Conservation (phyloP, 306 rosid species). For the Cyamopsis tetragonoloba region DNA sequence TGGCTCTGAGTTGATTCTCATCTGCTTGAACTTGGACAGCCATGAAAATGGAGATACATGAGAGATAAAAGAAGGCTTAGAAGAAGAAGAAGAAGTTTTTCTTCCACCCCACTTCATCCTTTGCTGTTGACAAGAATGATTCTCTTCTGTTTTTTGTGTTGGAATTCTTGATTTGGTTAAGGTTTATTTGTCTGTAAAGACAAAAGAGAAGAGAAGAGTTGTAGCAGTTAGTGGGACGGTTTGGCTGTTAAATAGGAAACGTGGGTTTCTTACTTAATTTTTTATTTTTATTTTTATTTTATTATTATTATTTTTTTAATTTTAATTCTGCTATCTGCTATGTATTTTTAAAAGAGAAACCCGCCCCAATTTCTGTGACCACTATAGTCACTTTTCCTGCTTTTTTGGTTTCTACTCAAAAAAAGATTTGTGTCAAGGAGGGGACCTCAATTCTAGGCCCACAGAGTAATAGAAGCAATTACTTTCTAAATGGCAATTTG, state of each 20-base stretch:
- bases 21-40: slow-evolving; percentile 87
- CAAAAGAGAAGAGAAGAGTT: slow-evolving; percentile 15
- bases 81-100: slow-evolving; percentile 49
- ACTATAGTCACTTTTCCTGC: slow-evolving; percentile 54
- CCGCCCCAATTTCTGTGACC: slow-evolving; percentile 93
- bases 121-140: not conserved
- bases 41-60: slow-evolving; percentile 69
- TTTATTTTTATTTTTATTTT: no score
- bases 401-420: slow-evolving; percentile 34
- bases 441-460: slow-evolving; percentile 41
- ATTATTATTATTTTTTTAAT: not conserved
- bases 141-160: not conserved
- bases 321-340: no score
- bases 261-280: slow-evolving; percentile 48
- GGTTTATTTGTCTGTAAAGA: slow-evolving; percentile 14
- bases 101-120: slow-evolving; percentile 80
- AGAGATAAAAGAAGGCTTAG: slow-evolving; percentile 60
- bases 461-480: not conserved
- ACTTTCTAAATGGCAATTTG: not conserved
- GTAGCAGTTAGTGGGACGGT: slow-evolving; percentile 39
- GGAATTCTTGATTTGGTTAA: slow-evolving; percentile 8
- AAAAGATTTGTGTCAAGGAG: slow-evolving; percentile 31
- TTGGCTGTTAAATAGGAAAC: slow-evolving; percentile 58
- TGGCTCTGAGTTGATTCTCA: slow-evolving; percentile 39
- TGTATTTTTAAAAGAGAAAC: slow-evolving; percentile 83